phyloP scores from a whole-genome alignment of 306 rosid species.

The Begonia peltatifolia region DNA sequence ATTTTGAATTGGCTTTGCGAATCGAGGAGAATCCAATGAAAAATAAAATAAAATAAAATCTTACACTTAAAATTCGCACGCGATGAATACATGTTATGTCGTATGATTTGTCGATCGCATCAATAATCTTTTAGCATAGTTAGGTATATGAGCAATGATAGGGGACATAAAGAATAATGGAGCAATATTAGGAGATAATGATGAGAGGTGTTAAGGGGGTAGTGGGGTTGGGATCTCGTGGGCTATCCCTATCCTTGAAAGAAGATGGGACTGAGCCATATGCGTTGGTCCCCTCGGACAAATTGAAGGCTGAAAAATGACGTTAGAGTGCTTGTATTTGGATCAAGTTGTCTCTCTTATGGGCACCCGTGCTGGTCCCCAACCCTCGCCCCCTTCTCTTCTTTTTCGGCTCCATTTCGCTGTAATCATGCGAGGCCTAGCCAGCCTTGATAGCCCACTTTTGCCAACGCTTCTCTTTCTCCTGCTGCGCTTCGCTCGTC shows the following conservation, averaged over 20 bases:
- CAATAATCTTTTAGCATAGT: too few species aligned
- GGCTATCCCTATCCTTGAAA: conserved; percentile 20
- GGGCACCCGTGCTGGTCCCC: conserved; percentile 22
- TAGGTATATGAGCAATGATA: neutral
- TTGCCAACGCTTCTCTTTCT: too few species aligned
- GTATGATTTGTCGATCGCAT: neutral
- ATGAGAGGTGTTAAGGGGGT: neutral
- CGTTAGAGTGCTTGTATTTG: conserved; percentile 14
- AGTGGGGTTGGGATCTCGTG: conserved; percentile 20
- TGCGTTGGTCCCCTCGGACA: conserved; percentile 27
- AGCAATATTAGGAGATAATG: too few species aligned
- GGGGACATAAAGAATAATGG: neutral
- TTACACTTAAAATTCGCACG: neutral
- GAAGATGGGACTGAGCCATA: conserved; percentile 20
- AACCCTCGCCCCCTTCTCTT: neutral
- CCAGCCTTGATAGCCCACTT: too few species aligned
- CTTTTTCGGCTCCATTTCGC: too few species aligned
- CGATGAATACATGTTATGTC: neutral
- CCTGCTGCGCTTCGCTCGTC: too few species aligned
- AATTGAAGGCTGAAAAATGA: conserved; percentile 19
- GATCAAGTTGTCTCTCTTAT: conserved; percentile 18
- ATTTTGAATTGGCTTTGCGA: neutral
- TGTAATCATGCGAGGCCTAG: too few species aligned
- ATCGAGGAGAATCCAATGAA: neutral
- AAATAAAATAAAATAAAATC: neutral